These are phyloP conservation scores for Sphagnum contortum DNA, from an alignment of 225 moss, liverwort and hornwort genomes.

Conservation along the genomic window DNA sequence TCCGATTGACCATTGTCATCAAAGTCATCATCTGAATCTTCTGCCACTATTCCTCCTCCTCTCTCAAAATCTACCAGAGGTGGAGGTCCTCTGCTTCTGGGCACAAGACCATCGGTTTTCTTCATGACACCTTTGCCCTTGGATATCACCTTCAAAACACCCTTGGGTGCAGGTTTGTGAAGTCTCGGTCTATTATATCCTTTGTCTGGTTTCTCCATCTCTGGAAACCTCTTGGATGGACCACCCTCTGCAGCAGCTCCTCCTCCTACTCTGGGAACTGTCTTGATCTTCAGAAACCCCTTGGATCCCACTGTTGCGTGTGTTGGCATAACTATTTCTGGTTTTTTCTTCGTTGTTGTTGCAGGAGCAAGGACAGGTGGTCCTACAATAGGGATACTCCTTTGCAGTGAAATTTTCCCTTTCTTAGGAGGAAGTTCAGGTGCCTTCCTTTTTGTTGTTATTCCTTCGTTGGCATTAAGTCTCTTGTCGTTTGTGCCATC, in stretches of 20 bases:
- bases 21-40: too few relatives aligned
- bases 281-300: conserved; percentile 50
- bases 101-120: conserved; percentile 27
- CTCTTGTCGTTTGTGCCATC: conserved; percentile 28
- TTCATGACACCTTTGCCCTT: conserved; percentile 37
- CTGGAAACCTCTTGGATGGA: conserved; percentile 32
- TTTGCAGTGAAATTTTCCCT: conserved; percentile 26
- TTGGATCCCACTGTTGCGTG: conserved; percentile 27
- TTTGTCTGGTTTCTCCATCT: conserved; percentile 25
- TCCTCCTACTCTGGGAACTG: conserved; percentile 29
- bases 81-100: conserved; percentile 35
- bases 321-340: conserved; percentile 17
- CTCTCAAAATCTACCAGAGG: conserved; percentile 30
- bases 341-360: conserved; percentile 26
- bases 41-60: conserved; percentile 20
- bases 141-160: conserved; percentile 44
- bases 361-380: conserved; percentile 18
- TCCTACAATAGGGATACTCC: conserved; percentile 23
- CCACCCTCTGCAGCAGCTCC: conserved; percentile 23
- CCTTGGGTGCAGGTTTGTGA: conserved; percentile 22
- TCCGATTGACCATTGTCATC: too few relatives aligned
- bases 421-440: conserved; percentile 27
- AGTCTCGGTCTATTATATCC: conserved; percentile 18
- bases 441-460: conserved; percentile 8
- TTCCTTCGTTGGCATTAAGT: conserved; percentile 18